Evolutionary conservation across 257 asterid genomes (phyloP).

Genomic region (Cordia subcordata): DNA sequence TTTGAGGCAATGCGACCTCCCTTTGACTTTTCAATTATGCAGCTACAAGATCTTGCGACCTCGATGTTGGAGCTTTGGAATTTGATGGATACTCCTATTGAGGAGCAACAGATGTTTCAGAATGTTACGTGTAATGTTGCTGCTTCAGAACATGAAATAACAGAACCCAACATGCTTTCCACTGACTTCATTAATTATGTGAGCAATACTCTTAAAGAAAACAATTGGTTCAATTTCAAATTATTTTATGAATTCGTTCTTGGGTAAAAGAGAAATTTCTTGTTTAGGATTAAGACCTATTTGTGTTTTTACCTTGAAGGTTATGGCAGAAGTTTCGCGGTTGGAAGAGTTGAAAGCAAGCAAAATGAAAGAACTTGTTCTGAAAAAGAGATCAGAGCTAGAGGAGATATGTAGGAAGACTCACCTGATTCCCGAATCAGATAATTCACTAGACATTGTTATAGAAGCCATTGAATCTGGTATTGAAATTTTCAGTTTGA

Average conservation of each 20-base stretch:
- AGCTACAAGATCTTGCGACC: conserved; percentile 90
- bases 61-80: conserved; percentile 95
- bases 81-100: conserved; percentile 95
- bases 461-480: conserved; percentile 91
- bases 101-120: conserved; percentile 82
- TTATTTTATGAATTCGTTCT: not conserved
- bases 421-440: conserved; percentile 66
- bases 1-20: conserved; percentile 9
- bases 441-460: conserved; percentile 49
- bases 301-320: conserved; percentile 38
- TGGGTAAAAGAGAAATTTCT: not conserved
- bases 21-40: conserved; percentile 17
- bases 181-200: conserved; percentile 59
- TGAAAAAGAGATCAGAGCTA: conserved; percentile 84
- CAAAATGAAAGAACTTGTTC: conserved; percentile 94
- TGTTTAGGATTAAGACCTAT: conserved; percentile 5
- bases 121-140: conserved; percentile 83
- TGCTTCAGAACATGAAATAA: conserved; percentile 87
- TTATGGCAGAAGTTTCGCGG: conserved; percentile 80
- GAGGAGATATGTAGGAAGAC: conserved; percentile 84
- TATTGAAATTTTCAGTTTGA: conserved; percentile 18
- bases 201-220: conserved; percentile 22
- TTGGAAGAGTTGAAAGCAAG: conserved; percentile 83
- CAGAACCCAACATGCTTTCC: conserved; percentile 79
- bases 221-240: conserved; percentile 5